Evolutionary conservation across 805 yeast species (phyloP), one percentile per base, ranked within the genome.

Genomic region (Lipomyces kockii): DNA sequence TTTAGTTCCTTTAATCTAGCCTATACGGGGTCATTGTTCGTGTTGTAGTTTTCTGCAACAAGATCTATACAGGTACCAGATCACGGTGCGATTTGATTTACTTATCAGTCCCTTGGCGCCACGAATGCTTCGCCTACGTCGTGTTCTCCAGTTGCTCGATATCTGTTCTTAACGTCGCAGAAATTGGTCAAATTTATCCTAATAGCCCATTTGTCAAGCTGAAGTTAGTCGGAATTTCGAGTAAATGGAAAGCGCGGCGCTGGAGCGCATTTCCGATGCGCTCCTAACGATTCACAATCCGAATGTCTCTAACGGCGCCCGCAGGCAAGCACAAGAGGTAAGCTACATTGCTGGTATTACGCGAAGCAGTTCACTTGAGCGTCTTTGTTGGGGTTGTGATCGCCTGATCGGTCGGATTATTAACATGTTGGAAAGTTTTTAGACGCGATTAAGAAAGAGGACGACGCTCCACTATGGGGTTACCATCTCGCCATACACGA

Each of bases 381-480:
- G 32, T 29, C 17, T 8, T 37, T 37, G 17, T 12, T 14, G 17
- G 5, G 17, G 2, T 37, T 3, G 17, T 37, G 39, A 12, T 17
- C 20, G 3, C n/a, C 9, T 43, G 49, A 12, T 43, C 20, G 20
- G 9, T 43, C 20, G 20, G 22, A 14, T 17, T 43, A n/a, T n/a
- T 43, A n/a, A 43, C 22, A n/a, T 17, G 11, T 17, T 58, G n/a
- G 56, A 8, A 74, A 78, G 76, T 91, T 91, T 72, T 81, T 95
- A 39, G 97, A 92, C 73, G 81, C 86, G 11, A 85, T 94, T 32
- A 93, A 91, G 75, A 79, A 82, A 56, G 87, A 89, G 69, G 90
- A 88, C 9, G 96, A 93, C 76, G 88, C 97, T 25, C 98, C 99
- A 0, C 86, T 81, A 69, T 92, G 97, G 93, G 98, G 98, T 2